Percentiles rank a stretch among this genome's conserved stretches.
Evolutionary conservation across 2,329 filamentous ascomycete species (phyloP).

Genomic region (Xylariaceae sp.): DNA sequence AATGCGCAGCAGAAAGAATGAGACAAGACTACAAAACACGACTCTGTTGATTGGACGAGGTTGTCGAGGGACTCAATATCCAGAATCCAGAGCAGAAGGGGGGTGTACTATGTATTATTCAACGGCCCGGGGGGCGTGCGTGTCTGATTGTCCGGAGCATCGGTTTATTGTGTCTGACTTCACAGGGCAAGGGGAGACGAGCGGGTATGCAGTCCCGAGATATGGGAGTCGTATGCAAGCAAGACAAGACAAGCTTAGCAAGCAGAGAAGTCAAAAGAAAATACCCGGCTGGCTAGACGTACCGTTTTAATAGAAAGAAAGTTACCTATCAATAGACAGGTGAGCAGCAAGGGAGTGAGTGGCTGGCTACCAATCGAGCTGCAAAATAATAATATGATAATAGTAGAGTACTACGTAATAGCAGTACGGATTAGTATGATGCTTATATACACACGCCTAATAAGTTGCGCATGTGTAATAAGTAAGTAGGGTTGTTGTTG

Average conservation of each 20-base stretch:
- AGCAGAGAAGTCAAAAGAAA: constrained; percentile 21
- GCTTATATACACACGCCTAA: neutral
- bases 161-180: constrained; percentile 31
- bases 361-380: too few species aligned
- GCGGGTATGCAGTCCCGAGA: constrained; percentile 21
- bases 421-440: neutral
- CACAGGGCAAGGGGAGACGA: constrained; percentile 35
- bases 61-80: constrained; percentile 26
- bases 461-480: neutral
- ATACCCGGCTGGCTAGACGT: constrained; percentile 23
- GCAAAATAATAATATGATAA: too few species aligned
- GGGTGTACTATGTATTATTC: constrained; percentile 28
- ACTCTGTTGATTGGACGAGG: constrained; percentile 30
- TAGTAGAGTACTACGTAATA: too few species aligned
- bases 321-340: neutral
- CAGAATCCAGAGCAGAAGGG: constrained; percentile 23
- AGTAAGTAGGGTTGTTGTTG: neutral
- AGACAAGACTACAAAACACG: constrained; percentile 30
- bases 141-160: constrained; percentile 32
- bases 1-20: constrained; percentile 33
- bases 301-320: neutral
- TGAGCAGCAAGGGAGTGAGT: too few species aligned
- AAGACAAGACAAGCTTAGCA: constrained; percentile 13
- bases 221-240: constrained; percentile 27
- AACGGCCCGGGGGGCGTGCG: constrained; percentile 35